phyloP scores from a whole-genome alignment of 768 basidiomycete species.

The Xanthoconium purpureum region DNA sequence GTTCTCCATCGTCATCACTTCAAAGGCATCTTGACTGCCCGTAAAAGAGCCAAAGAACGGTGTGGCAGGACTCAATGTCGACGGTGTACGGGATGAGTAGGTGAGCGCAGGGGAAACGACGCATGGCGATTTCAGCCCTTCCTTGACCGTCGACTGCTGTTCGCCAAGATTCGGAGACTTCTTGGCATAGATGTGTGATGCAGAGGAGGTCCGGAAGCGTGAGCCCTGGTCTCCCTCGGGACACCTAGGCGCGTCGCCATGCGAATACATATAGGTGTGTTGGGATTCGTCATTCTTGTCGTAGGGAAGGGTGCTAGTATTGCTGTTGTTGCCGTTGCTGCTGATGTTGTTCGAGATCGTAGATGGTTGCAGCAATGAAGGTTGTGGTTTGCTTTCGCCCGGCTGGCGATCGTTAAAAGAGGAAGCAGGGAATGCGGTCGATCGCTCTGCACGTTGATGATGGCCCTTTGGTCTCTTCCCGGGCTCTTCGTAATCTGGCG shows the following conservation, averaged over 20 bases:
- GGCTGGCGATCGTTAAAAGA: conserved; percentile 8
- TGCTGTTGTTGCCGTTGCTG: conserved; percentile 21
- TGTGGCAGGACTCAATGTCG: conserved; percentile 67
- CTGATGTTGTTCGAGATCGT: conserved; percentile 18
- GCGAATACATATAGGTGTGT: conserved; percentile 25
- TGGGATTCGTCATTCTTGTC: conserved; percentile 15
- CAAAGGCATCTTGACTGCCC: conserved; percentile 31
- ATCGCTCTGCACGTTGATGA: conserved; percentile 8
- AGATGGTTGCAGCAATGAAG: conserved; percentile 18
- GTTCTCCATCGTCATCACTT: conserved; percentile 19
- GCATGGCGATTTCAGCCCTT: conserved; percentile 44
- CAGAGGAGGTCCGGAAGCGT: conserved; percentile 8
- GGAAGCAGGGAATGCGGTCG: background rate
- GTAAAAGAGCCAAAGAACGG: conserved; percentile 65
- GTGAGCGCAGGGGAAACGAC: conserved; percentile 67
- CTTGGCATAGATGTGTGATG: conserved; percentile 14
- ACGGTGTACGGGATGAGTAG: conserved; percentile 61
- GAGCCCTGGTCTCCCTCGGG: conserved; percentile 1
- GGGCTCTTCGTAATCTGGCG: conserved; percentile 19
- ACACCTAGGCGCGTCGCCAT: conserved; percentile 10
- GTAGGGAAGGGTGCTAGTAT: conserved; percentile 18
- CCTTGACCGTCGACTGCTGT: conserved; percentile 21
- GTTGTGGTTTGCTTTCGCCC: conserved; percentile 4
- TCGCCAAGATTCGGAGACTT: conserved; percentile 11
- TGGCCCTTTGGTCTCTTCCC: conserved; percentile 13